Conservation (phyloP, 2,329 filamentous ascomycete species). For the Fusarium fracticaudum region DNA sequence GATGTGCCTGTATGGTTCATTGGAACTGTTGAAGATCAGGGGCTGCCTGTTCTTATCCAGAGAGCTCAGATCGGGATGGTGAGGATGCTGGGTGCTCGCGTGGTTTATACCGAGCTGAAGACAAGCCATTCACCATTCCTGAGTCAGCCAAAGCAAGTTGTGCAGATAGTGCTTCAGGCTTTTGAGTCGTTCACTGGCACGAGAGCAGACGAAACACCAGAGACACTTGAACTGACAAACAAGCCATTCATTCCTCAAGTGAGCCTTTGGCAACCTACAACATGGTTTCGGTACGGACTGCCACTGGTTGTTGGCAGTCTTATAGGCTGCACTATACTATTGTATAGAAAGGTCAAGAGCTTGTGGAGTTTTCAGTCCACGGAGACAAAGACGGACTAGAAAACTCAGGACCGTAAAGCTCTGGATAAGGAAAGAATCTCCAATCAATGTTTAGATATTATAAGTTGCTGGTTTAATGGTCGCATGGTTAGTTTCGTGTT, state of each 20-base stretch:
- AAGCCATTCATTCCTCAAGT: not conserved
- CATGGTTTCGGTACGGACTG: not conserved
- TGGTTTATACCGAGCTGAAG: not conserved
- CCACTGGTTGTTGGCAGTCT: not conserved
- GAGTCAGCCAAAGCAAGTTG: not conserved
- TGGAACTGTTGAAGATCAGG: not conserved
- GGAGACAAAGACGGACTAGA: not conserved
- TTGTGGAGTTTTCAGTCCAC: not conserved
- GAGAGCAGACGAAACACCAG: not conserved
- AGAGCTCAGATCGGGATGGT: not conserved
- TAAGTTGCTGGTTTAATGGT: rapidly evolving
- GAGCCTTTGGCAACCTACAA: not conserved
- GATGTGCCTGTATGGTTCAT: conserved; percentile 2
- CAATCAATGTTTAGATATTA: not conserved
- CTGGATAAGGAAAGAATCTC: not conserved
- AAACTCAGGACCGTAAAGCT: too few species aligned
- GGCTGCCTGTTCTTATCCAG: not conserved
- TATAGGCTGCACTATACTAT: not conserved
- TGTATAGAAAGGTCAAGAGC: not conserved
- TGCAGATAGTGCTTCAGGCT: not conserved
- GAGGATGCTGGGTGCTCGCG: not conserved
- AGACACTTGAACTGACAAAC: rapidly evolving
- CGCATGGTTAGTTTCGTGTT: rapidly evolving
- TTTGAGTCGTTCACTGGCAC: not conserved
- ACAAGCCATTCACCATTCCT: not conserved